These are phyloP conservation scores for Diaporthe ampelina DNA, from an alignment of 2,329 filamentous ascomycete species.

Conservation along the genomic window DNA sequence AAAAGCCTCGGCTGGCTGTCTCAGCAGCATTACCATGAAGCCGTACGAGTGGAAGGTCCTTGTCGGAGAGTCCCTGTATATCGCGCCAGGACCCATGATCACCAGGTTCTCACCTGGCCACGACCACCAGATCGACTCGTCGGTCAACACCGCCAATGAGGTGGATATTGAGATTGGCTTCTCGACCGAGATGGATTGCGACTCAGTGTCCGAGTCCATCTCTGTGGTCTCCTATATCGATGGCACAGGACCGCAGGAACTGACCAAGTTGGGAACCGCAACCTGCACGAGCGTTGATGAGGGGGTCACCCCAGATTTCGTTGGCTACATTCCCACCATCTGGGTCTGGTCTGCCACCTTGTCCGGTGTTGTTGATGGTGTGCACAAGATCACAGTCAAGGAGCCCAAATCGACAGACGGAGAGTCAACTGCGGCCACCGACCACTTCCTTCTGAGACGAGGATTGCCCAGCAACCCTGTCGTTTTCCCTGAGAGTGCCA, in stretches of 20 bases:
- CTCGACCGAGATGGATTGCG: constrained; percentile 71
- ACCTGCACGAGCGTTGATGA: constrained; percentile 27
- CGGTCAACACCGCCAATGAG: constrained; percentile 49
- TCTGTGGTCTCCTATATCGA: constrained; percentile 67
- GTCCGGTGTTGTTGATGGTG: constrained; percentile 65
- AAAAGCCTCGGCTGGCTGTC: constrained; percentile 58
- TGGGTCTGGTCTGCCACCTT: constrained; percentile 60
- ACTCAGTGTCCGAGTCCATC: constrained; percentile 62
- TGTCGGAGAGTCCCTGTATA: constrained; percentile 66
- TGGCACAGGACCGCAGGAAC: constrained; percentile 37
- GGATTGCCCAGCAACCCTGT: constrained; percentile 71
- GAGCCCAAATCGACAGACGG: constrained; percentile 62
- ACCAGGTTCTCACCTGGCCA: constrained; percentile 73
- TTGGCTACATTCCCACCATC: constrained; percentile 64
- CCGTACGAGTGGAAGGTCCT: constrained; percentile 71
- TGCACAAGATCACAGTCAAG: constrained; percentile 69
- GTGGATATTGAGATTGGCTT: constrained; percentile 66
- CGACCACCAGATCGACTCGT: constrained; percentile 64
- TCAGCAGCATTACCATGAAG: constrained; percentile 63
- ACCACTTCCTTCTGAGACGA: constrained; percentile 70
- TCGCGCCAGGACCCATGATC: constrained; percentile 66
- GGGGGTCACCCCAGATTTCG: constrained; percentile 52
- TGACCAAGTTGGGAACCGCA: constrained; percentile 28
- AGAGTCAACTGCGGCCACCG: constrained; percentile 63
- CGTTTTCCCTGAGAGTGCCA: constrained; percentile 66